Conservation (phyloP, 148 eudicot species). For the Rhododendron vialii region DNA sequence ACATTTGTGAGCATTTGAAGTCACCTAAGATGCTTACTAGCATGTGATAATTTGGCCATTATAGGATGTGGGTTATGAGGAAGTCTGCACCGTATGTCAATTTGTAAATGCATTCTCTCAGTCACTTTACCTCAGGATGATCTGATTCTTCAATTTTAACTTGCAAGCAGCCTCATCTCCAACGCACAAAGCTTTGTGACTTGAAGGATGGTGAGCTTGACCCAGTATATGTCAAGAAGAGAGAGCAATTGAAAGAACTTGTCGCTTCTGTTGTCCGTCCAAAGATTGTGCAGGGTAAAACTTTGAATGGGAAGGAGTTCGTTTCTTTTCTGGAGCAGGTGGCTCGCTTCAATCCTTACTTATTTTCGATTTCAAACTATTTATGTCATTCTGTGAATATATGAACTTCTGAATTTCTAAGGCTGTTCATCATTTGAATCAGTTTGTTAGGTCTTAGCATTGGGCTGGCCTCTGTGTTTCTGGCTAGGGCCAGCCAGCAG, state of each 20-base stretch:
- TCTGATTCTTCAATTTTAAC: slow-evolving; percentile 11
- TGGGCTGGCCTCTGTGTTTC: not conserved
- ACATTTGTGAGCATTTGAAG: not conserved
- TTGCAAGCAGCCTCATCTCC: slow-evolving; percentile 88
- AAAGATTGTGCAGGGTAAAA: slow-evolving; percentile 86
- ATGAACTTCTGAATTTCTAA: not conserved
- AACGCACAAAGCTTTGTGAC: slow-evolving; percentile 92
- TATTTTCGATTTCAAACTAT: not conserved
- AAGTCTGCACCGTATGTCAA: not conserved
- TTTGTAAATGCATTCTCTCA: not conserved
- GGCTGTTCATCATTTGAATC: not conserved
- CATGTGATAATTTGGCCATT: not conserved
- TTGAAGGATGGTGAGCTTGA: slow-evolving; percentile 92
- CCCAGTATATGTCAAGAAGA: slow-evolving; percentile 61
- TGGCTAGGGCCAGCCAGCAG: not conserved
- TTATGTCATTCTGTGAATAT: not conserved
- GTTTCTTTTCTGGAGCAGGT: slow-evolving; percentile 94
- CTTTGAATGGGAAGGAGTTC: slow-evolving; percentile 81
- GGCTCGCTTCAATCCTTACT: slow-evolving; percentile 7
- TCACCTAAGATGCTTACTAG: not conserved
- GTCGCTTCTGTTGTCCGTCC: slow-evolving; percentile 72
- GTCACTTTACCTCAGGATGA: not conserved
- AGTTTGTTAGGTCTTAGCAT: not conserved
- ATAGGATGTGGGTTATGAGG: not conserved
- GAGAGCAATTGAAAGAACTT: slow-evolving; percentile 71